Conservation (phyloP, 2,329 filamentous ascomycete genomes). For the Fusarium guadeloupense region DNA sequence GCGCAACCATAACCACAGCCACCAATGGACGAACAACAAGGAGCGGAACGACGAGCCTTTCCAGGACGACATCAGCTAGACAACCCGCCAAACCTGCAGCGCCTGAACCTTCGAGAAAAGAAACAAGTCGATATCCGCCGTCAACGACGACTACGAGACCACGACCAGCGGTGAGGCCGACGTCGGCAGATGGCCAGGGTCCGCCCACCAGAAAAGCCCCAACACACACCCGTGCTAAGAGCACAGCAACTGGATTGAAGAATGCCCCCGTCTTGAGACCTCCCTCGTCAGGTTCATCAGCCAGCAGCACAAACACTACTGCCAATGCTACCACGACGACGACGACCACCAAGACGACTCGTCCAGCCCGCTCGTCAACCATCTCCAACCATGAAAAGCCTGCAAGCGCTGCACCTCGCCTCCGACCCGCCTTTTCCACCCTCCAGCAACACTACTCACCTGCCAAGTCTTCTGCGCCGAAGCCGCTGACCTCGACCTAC, state of each 20-base stretch:
- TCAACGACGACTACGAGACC: slow-evolving; percentile 47
- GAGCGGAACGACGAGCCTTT: slow-evolving; percentile 28
- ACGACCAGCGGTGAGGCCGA: slow-evolving; percentile 42
- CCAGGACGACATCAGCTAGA: slow-evolving; percentile 39
- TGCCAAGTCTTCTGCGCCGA: slow-evolving; percentile 67
- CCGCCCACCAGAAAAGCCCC: slow-evolving; percentile 33
- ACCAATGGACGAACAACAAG: slow-evolving; percentile 33
- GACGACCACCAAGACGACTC: slow-evolving; percentile 7
- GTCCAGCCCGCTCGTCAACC: slow-evolving; percentile 25
- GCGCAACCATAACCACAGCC: slow-evolving; percentile 46
- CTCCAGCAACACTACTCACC: slow-evolving; percentile 75
- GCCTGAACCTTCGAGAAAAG: slow-evolving; percentile 29
- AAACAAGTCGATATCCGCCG: slow-evolving; percentile 48
- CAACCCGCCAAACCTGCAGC: slow-evolving; percentile 27
- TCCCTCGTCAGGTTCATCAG: slow-evolving; percentile 41
- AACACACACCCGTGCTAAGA: slow-evolving; percentile 47
- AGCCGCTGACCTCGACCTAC: slow-evolving; percentile 66
- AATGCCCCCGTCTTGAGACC: slow-evolving; percentile 46
- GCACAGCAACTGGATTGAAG: slow-evolving; percentile 43
- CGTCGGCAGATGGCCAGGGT: slow-evolving; percentile 43
- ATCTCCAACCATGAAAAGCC: slow-evolving; percentile 31
- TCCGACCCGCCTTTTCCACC: slow-evolving; percentile 67
- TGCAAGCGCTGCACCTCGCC: slow-evolving; percentile 43
- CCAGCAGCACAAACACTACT: slow-evolving; percentile 32
- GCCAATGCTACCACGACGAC: slow-evolving; percentile 1